Base-by-base conservation (phyloP, 306 rosid genomes). In the Bauhinia variegata region DNA sequence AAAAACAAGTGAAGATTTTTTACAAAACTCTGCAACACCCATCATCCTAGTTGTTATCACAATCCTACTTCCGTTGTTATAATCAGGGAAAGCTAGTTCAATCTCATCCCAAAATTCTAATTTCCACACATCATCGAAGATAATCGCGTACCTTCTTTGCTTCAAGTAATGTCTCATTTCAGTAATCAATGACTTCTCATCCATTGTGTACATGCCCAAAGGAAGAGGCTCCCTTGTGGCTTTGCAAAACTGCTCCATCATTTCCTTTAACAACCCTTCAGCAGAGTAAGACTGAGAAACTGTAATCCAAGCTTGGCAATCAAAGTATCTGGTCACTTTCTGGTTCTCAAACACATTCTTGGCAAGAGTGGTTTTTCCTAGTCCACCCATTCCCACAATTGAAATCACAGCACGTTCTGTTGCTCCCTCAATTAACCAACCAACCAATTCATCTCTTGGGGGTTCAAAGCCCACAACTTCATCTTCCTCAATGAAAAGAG, bases 101-200 rank as follows among this genome's bases (percentile, higher is more conserved):
- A 71, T 39, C 8, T 19, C 43, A 10, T 15, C 71, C 78, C 71
- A 73, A 13, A 46, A 19, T 14, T 37, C 17, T 11, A 3, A 1
- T 1, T 13, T 18, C 78, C 71, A 73, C 5, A 73, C 42, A 36
- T 73, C 66, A 47, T 73, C 59, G 23, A 54, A 64, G 17, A 15
- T 5, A 2, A 48, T 28, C 7, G 15, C 3, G 6, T 64, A 66
- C n/a, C 71, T 51, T 51, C 13, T 44, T 11, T 44, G 15, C 50
- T 11, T 3, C 14, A 44, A 8, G 6, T 12, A 12, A 1, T 44
- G 1, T 17, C 50, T 37, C 54, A 66, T 7, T 3, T 16, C 15
- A 2, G 11, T 17, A 10, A 47, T 66, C 60, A 66, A 0, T 4
- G 17, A 6, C 6, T 0, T 5, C 41, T 66, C 32, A 3, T 64